Evolutionary conservation across 306 rosid genomes (phyloP).

Genomic region (Purshia tridentata): DNA sequence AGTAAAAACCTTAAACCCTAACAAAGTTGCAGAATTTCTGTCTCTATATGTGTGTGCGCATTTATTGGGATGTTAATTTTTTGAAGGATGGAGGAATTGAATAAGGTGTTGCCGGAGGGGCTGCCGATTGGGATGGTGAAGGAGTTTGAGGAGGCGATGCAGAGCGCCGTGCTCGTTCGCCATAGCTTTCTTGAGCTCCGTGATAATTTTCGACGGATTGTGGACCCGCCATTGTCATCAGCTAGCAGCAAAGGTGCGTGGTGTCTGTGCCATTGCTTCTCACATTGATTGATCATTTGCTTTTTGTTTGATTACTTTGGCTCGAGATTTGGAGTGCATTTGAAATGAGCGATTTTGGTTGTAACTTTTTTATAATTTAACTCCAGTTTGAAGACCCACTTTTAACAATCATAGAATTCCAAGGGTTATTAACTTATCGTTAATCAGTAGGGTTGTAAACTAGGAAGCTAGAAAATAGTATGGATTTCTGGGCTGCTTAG

Average conservation of each 20-base stretch:
- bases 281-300: not conserved
- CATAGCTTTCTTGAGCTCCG: conserved; percentile 82
- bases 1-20: conserved; percentile 35
- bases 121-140: conserved; percentile 76
- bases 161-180: conserved; percentile 69
- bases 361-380: not conserved
- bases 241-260: conserved; percentile 50
- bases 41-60: not conserved
- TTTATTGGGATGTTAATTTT: not conserved
- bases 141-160: conserved; percentile 82
- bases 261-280: not conserved
- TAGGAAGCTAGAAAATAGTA: not conserved
- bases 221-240: conserved; percentile 70
- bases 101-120: conserved; percentile 71
- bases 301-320: not conserved
- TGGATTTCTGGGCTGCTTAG: not conserved
- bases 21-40: not conserved
- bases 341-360: not conserved
- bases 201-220: conserved; percentile 69
- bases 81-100: conserved; percentile 54
- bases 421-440: not conserved
- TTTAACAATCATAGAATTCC: not conserved
- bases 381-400: not conserved
- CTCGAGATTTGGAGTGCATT: not conserved
- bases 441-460: not conserved